A percentile compares a stretch with the other conserved stretches of the same genome.
These are phyloP conservation scores for Hypomontagnella submonticulosa DNA, from an alignment of 495 filamentous ascomycete genomes.

Conservation along the genomic window DNA sequence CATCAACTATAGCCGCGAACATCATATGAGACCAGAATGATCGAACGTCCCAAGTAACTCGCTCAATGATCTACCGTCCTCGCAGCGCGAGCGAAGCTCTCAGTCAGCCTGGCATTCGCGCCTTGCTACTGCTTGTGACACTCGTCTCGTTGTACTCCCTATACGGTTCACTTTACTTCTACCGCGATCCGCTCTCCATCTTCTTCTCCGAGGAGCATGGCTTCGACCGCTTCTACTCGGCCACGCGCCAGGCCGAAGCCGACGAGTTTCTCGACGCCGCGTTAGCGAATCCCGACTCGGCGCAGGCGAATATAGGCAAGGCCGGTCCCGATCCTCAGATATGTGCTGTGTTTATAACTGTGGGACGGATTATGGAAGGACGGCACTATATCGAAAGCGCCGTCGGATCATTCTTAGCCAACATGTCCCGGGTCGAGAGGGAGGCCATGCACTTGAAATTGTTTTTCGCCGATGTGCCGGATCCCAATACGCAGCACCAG, in stretches of 20 bases:
- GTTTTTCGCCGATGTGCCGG: conserved; percentile 51
- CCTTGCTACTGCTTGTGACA: conserved; percentile 37
- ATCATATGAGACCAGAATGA: conserved; percentile 3
- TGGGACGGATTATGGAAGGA: conserved; percentile 46
- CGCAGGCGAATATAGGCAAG: conserved; percentile 34
- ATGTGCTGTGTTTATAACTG: conserved; percentile 53
- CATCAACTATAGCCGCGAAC: neutral
- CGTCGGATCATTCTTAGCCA: conserved; percentile 52
- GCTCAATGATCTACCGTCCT: conserved; percentile 35
- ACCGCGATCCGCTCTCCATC: conserved; percentile 56
- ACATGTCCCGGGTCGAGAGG: conserved; percentile 50
- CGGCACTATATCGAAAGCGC: conserved; percentile 51
- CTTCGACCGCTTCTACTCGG: conserved; percentile 54
- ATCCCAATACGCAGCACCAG: conserved; percentile 42
- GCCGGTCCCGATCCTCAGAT: conserved; percentile 44
- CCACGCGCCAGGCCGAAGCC: conserved; percentile 47
- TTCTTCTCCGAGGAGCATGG: conserved; percentile 53
- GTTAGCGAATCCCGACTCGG: conserved; percentile 29
- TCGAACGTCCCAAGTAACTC: conserved; percentile 19
- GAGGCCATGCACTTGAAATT: conserved; percentile 46
- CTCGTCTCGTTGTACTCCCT: conserved; percentile 40
- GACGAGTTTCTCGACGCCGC: conserved; percentile 45
- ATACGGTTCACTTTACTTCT: conserved; percentile 50
- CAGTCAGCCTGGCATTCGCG: conserved; percentile 45
- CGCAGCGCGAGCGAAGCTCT: conserved; percentile 27